Evolutionary conservation across 257 asterid species (phyloP).

Genomic region (Echium plantagineum): DNA sequence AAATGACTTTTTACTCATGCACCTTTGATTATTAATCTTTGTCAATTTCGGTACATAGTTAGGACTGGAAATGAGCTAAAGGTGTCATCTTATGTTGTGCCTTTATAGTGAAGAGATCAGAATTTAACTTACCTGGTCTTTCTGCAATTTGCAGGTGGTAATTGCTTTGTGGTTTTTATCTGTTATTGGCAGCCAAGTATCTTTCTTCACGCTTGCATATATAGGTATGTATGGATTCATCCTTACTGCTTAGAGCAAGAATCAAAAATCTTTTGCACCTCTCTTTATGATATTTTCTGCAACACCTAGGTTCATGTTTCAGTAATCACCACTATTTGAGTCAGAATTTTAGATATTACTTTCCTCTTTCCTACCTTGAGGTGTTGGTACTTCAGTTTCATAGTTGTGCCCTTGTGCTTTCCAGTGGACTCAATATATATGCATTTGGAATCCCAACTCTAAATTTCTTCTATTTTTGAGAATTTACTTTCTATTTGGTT

Average conservation of each 20-base stretch:
- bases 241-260: not conserved
- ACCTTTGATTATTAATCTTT: not conserved
- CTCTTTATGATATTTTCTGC: not conserved
- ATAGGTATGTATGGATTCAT: slow-evolving; percentile 40
- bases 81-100: not conserved
- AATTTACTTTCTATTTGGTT: slow-evolving; percentile 6
- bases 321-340: no score
- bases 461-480: not conserved
- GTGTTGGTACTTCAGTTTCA: not conserved
- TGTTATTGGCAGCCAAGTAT: slow-evolving; percentile 71
- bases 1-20: no score
- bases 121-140: slow-evolving; percentile 4
- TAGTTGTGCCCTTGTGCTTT: not conserved
- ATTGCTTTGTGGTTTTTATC: slow-evolving; percentile 84
- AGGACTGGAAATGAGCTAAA: not conserved
- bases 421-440: not conserved
- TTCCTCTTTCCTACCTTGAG: no score
- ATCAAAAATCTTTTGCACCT: no score
- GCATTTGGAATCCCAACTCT: not conserved
- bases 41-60: not conserved
- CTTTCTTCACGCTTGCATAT: slow-evolving; percentile 75
- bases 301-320: not conserved
- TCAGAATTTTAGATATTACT: no score
- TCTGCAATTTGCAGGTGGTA: slow-evolving; percentile 69
- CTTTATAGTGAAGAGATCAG: not conserved